These are phyloP conservation scores for Panicum hallii DNA, from an alignment of 202 grass and related monocot genomes.

Conservation along the genomic window DNA sequence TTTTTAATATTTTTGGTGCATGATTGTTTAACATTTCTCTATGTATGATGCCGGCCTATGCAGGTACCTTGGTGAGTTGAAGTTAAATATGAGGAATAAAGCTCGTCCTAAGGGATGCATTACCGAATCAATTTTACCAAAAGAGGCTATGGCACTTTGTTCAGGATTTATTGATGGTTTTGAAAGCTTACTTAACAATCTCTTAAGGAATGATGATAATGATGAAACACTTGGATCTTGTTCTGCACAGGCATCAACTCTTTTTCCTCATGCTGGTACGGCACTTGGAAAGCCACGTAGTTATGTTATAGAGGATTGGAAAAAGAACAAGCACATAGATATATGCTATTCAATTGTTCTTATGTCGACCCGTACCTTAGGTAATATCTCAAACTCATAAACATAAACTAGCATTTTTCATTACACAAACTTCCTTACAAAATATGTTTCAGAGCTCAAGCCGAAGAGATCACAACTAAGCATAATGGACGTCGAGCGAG, in stretches of 20 bases:
- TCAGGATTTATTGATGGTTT: no score
- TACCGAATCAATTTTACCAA: no score
- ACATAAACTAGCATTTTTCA: neutral
- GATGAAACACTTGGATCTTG: neutral
- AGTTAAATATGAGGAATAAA: no score
- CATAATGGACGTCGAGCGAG: neutral
- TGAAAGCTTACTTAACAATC: no score
- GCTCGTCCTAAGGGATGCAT: no score
- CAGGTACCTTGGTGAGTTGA: no score
- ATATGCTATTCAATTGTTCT: slow-evolving; percentile 44
- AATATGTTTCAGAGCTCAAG: slow-evolving; percentile 23
- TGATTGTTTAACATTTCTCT: no score
- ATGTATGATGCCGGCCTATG: no score
- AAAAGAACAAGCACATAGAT: slow-evolving; percentile 47
- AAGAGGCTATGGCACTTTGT: no score
- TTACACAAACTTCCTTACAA: neutral
- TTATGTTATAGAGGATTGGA: neutral
- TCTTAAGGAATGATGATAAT: neutral
- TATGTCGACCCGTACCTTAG: neutral
- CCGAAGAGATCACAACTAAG: neutral
- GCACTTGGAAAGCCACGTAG: slow-evolving; percentile 8
- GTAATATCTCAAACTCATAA: slow-evolving; percentile 7
- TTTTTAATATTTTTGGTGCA: no score
- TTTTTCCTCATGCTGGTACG: neutral
- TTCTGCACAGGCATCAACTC: neutral